Conservation (phyloP, 176 grass and related monocot genomes). For the Areca catechu region DNA sequence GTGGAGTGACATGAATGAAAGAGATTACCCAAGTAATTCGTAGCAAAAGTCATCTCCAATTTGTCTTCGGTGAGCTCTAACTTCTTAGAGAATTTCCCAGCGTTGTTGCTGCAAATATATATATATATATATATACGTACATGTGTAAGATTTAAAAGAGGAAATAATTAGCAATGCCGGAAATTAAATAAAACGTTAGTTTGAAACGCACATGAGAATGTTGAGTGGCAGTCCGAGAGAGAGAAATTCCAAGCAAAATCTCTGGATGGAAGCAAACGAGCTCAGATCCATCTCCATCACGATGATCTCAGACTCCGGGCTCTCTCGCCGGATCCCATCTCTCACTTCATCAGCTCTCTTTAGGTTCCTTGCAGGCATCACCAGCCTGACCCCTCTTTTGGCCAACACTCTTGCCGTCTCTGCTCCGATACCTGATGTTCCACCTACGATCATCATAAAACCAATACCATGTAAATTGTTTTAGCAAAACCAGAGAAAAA, state of each 20-base stretch:
- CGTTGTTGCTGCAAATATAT: conserved; percentile 29
- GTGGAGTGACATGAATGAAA: too few species aligned
- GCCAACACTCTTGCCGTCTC: conserved; percentile 37
- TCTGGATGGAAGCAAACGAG: conserved; percentile 25
- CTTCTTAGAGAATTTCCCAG: conserved; percentile 27
- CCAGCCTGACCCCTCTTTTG: conserved; percentile 22
- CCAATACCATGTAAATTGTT: too few species aligned
- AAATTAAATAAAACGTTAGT: too few species aligned
- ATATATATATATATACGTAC: too few species aligned
- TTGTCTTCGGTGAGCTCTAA: conserved; percentile 29
- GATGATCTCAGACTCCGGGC: conserved; percentile 11
- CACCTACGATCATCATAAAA: conserved; percentile 7
- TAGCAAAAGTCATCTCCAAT: conserved; percentile 39
- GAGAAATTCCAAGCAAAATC: conserved; percentile 26
- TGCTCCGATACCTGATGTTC: conserved; percentile 34
- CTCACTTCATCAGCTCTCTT: conserved; percentile 33
- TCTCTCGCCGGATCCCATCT: conserved; percentile 16
- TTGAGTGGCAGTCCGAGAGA: conserved; percentile 32
- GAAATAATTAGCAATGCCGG: too few species aligned
- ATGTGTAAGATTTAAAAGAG: too few species aligned
- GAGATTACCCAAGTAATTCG: conserved; percentile 37
- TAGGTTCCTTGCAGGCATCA: conserved; percentile 28
- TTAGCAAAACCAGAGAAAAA: too few species aligned
- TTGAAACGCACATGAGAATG: conserved; percentile 29
- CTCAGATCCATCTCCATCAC: conserved; percentile 34